phyloP scores from a whole-genome alignment of 495 filamentous ascomycete species.

The Lasiosphaeria hispida region DNA sequence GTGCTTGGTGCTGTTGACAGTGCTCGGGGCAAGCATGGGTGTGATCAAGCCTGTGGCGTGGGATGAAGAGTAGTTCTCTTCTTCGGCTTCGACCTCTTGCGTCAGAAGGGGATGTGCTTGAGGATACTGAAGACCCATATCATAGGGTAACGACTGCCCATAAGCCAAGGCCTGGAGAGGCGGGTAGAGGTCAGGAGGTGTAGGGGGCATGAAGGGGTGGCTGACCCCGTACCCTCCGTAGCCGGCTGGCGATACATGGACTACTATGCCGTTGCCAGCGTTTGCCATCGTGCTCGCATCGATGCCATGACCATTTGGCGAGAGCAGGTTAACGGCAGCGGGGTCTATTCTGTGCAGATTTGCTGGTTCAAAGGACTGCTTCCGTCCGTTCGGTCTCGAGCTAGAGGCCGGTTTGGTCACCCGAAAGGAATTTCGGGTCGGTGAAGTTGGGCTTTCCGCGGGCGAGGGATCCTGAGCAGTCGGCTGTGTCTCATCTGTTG shows the following conservation, averaged over 20 bases:
- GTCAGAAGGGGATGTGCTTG: conserved; percentile 12
- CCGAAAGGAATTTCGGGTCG: conserved; percentile 38
- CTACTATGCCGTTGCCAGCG: not conserved
- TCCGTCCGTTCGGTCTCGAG: conserved; percentile 34
- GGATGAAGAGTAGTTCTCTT: conserved; percentile 12
- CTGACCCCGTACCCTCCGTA: not conserved
- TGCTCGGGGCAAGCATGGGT: conserved; percentile 2
- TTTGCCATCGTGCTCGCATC: conserved; percentile 17
- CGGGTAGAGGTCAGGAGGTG: conserved; percentile 6
- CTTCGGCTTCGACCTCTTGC: conserved; percentile 19
- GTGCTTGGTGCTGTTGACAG: conserved; percentile 12
- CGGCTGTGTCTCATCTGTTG: not conserved
- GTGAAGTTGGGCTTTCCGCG: conserved; percentile 34
- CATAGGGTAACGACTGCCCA: conserved; percentile 18
- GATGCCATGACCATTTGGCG: conserved; percentile 16
- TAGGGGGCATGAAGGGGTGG: no score
- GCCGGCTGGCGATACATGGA: conserved; percentile 3
- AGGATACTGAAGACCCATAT: conserved; percentile 18
- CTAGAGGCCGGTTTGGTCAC: conserved; percentile 37
- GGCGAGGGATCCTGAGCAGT: conserved; percentile 16
- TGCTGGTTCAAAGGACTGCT: conserved; percentile 43
- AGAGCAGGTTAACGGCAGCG: conserved; percentile 39
- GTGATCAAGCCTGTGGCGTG: conserved; percentile 3
- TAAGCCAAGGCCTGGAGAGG: conserved; percentile 5
- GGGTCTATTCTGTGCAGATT: conserved; percentile 47